A percentile compares a stretch with the other conserved stretches of the same genome.
Conservation (phyloP, 306 rosid genomes). For the Trifolium pratense region DNA sequence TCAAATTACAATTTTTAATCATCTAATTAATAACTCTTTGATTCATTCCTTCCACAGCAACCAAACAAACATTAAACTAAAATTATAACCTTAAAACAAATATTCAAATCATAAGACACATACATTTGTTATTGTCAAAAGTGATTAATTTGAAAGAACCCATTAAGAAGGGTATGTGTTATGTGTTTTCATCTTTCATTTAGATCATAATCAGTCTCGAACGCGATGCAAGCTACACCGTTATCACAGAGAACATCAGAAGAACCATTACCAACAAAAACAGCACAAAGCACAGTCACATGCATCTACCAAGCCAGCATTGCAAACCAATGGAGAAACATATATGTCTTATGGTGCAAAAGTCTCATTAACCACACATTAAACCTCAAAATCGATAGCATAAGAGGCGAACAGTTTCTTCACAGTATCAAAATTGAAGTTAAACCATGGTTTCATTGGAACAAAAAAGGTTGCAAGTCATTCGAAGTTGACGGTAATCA, state of each 20-base stretch:
- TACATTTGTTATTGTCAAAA: background rate
- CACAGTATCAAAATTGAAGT: conserved; percentile 72
- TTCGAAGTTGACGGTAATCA: conserved; percentile 61
- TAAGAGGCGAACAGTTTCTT: conserved; percentile 52
- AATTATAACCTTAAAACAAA: background rate
- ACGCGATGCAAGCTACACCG: conserved; percentile 45
- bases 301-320: conserved; percentile 65
- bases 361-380: conserved; percentile 72
- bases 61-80: background rate
- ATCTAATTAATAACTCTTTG: background rate
- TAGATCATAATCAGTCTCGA: conserved; percentile 55
- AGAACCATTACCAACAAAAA: conserved; percentile 58
- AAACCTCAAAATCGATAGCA: conserved; percentile 58
- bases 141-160: background rate
- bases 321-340: conserved; percentile 66
- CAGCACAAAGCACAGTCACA: conserved; percentile 82
- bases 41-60: background rate
- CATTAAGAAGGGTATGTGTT: conserved; percentile 14
- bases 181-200: conserved; percentile 61
- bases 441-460: conserved; percentile 88
- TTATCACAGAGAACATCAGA: conserved; percentile 68
- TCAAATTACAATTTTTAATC: background rate
- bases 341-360: conserved; percentile 73
- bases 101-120: background rate
- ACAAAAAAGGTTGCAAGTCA: conserved; percentile 79